Evolutionary conservation across 257 asterid species (phyloP).

Genomic region (Sherardia arvensis): DNA sequence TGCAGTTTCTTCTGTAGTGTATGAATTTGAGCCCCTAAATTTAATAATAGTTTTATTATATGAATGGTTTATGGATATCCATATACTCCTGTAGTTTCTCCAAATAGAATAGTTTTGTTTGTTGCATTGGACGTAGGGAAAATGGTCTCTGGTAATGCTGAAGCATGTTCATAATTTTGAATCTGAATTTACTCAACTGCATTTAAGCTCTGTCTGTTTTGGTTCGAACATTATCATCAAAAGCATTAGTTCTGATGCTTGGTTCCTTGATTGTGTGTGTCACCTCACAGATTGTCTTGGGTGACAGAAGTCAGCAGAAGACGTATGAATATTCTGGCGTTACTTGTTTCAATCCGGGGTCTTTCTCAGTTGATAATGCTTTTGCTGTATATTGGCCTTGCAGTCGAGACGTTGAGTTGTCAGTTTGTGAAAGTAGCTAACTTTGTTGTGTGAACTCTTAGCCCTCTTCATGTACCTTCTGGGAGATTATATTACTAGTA

Average conservation of each 20-base stretch:
- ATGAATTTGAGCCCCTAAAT: not conserved
- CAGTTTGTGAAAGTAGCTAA: constrained; percentile 38
- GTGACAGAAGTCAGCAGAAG: constrained; percentile 90
- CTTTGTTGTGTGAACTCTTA: not conserved
- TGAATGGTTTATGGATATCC: not conserved
- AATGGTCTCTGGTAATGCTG: not conserved
- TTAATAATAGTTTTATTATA: not conserved
- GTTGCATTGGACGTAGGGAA: not conserved
- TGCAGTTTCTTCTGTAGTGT: not conserved
- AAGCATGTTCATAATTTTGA: not conserved
- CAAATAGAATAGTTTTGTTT: not conserved
- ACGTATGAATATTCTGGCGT: constrained; percentile 65
- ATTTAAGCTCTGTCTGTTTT: not conserved
- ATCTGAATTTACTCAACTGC: not conserved
- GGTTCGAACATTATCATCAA: not conserved
- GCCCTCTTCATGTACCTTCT: not conserved
- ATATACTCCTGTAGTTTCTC: not conserved
- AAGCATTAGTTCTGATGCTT: not conserved
- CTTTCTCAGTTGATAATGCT: constrained; percentile 78
- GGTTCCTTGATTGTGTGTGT: constrained; percentile 1
- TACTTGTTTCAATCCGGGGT: constrained; percentile 93
- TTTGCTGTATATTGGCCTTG: constrained; percentile 82
- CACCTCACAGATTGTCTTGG: constrained; percentile 66
- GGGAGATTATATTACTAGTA: not conserved
- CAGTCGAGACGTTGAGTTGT: constrained; percentile 74